These are phyloP conservation scores for Climacium dendroides DNA, from an alignment of 225 moss, liverwort and hornwort genomes.

Conservation along the genomic window DNA sequence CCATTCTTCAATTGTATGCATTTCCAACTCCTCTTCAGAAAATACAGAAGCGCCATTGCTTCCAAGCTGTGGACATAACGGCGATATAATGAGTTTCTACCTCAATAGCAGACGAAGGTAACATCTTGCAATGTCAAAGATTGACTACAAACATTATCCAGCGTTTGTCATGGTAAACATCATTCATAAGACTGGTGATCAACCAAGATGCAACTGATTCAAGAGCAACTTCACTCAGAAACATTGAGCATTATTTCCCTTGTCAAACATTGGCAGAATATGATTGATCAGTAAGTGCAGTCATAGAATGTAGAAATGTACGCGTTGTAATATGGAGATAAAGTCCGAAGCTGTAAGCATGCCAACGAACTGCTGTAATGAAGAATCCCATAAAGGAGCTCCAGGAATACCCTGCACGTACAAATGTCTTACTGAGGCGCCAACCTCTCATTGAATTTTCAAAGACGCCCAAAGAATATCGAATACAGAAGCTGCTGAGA, in stretches of 20 bases:
- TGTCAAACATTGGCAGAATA: neutral
- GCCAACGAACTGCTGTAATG: constrained; percentile 88
- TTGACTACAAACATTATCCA: neutral
- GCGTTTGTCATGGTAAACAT: neutral
- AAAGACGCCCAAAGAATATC: neutral
- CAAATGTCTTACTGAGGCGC: neutral
- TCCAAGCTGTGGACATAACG: constrained; percentile 48
- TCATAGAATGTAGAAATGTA: constrained; percentile 7
- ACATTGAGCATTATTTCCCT: neutral
- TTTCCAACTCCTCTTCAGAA: constrained; percentile 92
- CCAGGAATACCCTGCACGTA: constrained; percentile 74
- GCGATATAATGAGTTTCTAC: neutral
- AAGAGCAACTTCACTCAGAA: neutral
- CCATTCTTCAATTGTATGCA: constrained; percentile 95
- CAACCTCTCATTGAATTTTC: neutral
- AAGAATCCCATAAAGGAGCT: constrained; percentile 96
- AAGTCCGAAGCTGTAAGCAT: constrained; percentile 98
- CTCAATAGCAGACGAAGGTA: neutral
- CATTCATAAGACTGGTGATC: neutral
- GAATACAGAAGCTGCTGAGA: neutral
- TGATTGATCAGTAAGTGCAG: neutral
- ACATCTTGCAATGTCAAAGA: neutral
- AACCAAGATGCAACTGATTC: neutral
- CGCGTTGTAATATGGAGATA: constrained; percentile 90
- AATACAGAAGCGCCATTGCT: constrained; percentile 77